A percentile compares a stretch with the other conserved stretches of the same genome.
phyloP scores from a whole-genome alignment of 202 grass and related monocot genomes.

The Panicum hallii region DNA sequence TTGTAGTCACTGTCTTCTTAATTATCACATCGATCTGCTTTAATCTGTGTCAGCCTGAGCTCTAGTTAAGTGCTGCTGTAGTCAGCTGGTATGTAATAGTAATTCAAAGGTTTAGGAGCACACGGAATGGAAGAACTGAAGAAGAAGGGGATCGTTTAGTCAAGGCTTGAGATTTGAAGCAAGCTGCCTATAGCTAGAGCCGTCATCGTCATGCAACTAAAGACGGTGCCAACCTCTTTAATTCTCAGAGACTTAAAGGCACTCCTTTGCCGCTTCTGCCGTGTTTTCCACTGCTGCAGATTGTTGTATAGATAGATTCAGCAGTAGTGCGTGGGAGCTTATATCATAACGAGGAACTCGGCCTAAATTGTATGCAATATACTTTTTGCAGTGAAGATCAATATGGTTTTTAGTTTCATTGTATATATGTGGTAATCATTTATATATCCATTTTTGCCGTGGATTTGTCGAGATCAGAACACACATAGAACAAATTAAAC shows the following conservation, averaged over 20 bases:
- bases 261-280: background rate
- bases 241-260: slow-evolving; percentile 23
- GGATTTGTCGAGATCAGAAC: background rate
- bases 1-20: background rate
- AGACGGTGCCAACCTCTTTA: slow-evolving; percentile 56
- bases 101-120: slow-evolving; percentile 40
- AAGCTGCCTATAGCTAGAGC: slow-evolving; percentile 8
- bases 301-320: background rate
- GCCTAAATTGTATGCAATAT: background rate
- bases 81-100: background rate
- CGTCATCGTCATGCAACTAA: slow-evolving; percentile 50
- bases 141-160: slow-evolving; percentile 27
- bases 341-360: background rate
- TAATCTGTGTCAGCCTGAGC: background rate
- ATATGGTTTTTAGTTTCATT: background rate
- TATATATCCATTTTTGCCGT: background rate
- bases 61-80: slow-evolving; percentile 3
- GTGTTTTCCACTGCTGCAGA: slow-evolving; percentile 4
- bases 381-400: background rate
- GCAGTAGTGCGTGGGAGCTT: too few species aligned
- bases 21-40: too few species aligned
- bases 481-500: background rate
- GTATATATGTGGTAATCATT: background rate
- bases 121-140: background rate
- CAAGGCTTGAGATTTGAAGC: slow-evolving; percentile 50